These are phyloP conservation scores for Plenodomus tracheiphilus DNA, from an alignment of 2,329 filamentous ascomycete species.

Conservation along the genomic window DNA sequence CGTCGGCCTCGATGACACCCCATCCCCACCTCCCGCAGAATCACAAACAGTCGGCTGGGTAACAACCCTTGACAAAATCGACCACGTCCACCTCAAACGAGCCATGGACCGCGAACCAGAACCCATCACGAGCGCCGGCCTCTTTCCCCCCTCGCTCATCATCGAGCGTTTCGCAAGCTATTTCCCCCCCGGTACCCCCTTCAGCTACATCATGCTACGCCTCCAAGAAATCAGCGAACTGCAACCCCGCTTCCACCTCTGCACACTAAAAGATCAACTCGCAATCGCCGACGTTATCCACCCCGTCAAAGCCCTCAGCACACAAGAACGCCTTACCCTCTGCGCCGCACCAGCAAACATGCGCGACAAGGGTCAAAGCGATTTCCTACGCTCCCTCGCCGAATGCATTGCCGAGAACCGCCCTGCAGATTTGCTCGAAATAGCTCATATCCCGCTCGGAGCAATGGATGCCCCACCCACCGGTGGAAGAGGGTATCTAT, in stretches of 20 bases:
- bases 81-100: slow-evolving; percentile 64
- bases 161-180: slow-evolving; percentile 78
- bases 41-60: slow-evolving; percentile 66
- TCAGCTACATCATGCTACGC: slow-evolving; percentile 79
- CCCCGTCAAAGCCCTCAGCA: slow-evolving; percentile 64
- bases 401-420: slow-evolving; percentile 68
- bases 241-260: slow-evolving; percentile 71
- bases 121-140: slow-evolving; percentile 70
- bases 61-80: slow-evolving; percentile 73
- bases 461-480: slow-evolving; percentile 63
- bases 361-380: slow-evolving; percentile 51
- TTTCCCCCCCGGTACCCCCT: slow-evolving; percentile 78
- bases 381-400: slow-evolving; percentile 67
- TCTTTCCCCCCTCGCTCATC: slow-evolving; percentile 71
- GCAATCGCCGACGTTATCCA: slow-evolving; percentile 76
- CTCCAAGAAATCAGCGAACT: slow-evolving; percentile 70
- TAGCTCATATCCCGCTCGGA: slow-evolving; percentile 72
- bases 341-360: slow-evolving; percentile 69
- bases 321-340: slow-evolving; percentile 76
- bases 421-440: slow-evolving; percentile 70
- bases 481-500: slow-evolving; percentile 61
- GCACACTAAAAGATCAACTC: slow-evolving; percentile 64
- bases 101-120: slow-evolving; percentile 67
- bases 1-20: slow-evolving; percentile 25
- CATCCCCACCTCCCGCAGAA: not conserved